Conservation (phyloP, 768 basidiomycete genomes). For the Termitomyces sp. region DNA sequence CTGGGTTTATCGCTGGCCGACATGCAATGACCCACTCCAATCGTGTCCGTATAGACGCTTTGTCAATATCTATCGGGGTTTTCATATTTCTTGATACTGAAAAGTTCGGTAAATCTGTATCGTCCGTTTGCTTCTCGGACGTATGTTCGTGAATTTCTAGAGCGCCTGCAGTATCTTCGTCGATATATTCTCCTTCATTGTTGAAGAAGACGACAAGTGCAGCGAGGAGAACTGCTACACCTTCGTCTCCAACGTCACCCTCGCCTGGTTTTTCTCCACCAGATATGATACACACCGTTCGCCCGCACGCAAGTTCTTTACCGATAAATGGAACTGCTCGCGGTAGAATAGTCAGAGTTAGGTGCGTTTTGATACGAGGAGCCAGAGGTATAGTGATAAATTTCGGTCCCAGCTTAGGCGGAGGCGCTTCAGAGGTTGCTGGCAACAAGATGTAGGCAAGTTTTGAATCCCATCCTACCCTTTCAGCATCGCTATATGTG, state of each 20-base stretch:
- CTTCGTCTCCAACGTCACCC: constrained; percentile 8
- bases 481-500: constrained; percentile 7
- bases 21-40: constrained; percentile 85
- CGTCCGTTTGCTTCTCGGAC: neutral
- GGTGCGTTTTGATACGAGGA: constrained; percentile 6
- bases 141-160: neutral
- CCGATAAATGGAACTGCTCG: constrained; percentile 8
- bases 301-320: constrained; percentile 2
- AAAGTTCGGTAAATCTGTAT: neutral
- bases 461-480: neutral
- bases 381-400: constrained; percentile 14
- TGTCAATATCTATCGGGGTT: constrained; percentile 27
- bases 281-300: constrained; percentile 5
- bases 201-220: constrained; percentile 10
- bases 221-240: constrained; percentile 8
- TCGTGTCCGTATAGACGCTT: constrained; percentile 61
- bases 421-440: neutral
- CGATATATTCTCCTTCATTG: neutral
- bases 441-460: constrained; percentile 6
- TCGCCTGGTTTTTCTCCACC: constrained; percentile 1
- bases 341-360: constrained; percentile 6
- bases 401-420: neutral
- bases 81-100: neutral
- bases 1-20: constrained; percentile 74
- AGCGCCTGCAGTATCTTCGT: neutral